phyloP scores from a whole-genome alignment of 2,329 filamentous ascomycete genomes.

The Aspergillus sp. region DNA sequence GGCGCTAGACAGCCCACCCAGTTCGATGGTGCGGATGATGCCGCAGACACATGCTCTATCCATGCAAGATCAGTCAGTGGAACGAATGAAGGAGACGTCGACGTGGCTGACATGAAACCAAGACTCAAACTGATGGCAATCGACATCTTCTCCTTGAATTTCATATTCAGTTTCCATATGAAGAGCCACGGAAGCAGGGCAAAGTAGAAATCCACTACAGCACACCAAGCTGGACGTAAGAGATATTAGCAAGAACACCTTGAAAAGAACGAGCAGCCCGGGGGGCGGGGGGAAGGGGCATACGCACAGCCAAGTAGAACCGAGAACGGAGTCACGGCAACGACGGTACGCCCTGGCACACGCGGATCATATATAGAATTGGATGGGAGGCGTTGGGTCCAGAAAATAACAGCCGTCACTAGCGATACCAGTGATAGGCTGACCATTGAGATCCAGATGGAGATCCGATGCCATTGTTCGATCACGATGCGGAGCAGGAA shows the following conservation, averaged over 20 bases:
- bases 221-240: slow-evolving; percentile 15
- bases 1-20: slow-evolving; percentile 14
- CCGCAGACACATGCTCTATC: slow-evolving; percentile 16
- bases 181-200: slow-evolving; percentile 41
- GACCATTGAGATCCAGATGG: slow-evolving; percentile 31
- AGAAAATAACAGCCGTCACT: slow-evolving; percentile 16
- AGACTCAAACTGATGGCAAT: slow-evolving; percentile 40
- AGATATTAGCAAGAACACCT: background rate
- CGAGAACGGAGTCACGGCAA: slow-evolving; percentile 12
- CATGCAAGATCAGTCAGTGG: background rate
- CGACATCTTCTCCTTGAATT: slow-evolving; percentile 37
- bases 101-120: slow-evolving; percentile 29
- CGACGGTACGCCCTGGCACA: slow-evolving; percentile 13
- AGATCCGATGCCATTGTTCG: slow-evolving; percentile 34
- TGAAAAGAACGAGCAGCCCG: too few species aligned
- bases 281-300: too few species aligned
- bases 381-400: slow-evolving; percentile 14
- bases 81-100: background rate
- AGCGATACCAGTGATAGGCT: slow-evolving; percentile 24
- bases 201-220: slow-evolving; percentile 37
- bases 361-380: slow-evolving; percentile 18
- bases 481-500: slow-evolving; percentile 42
- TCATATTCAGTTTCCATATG: slow-evolving; percentile 37
- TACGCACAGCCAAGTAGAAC: slow-evolving; percentile 19
- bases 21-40: slow-evolving; percentile 16